These are phyloP conservation scores for Dothistroma pini DNA, from an alignment of 2,329 filamentous ascomycete genomes.

Conservation along the genomic window DNA sequence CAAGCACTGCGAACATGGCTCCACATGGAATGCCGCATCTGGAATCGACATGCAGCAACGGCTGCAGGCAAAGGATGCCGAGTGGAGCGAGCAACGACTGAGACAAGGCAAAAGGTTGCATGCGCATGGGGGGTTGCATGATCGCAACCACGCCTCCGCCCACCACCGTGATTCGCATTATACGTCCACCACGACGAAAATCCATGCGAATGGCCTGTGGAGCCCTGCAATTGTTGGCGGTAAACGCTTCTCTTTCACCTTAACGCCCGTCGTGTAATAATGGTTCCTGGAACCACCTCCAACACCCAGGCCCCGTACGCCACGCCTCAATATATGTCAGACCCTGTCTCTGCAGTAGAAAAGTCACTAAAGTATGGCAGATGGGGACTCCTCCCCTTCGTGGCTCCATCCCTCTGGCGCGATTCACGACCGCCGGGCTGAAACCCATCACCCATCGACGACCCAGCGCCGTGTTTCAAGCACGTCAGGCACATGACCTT, in stretches of 20 bases:
- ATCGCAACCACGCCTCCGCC: not conserved
- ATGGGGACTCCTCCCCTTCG: not conserved
- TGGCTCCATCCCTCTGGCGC: constrained; percentile 1
- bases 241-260: not conserved
- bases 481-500: not conserved
- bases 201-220: not conserved
- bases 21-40: not conserved
- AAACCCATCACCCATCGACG: constrained; percentile 1
- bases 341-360: not conserved
- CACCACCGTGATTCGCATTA: not conserved
- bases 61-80: not conserved
- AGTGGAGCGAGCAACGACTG: not conserved
- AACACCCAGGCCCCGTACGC: not conserved
- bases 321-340: not conserved
- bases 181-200: not conserved
- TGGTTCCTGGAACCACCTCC: too few species aligned
- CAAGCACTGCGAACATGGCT: not conserved
- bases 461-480: constrained; percentile 3
- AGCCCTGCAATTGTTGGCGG: not conserved
- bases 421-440: constrained; percentile 2
- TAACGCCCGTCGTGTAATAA: not conserved
- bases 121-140: not conserved
- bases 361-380: not conserved
- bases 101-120: not conserved
- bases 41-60: not conserved